Conservation (phyloP, 768 basidiomycete species). For the Pisolithus tinctorius region DNA sequence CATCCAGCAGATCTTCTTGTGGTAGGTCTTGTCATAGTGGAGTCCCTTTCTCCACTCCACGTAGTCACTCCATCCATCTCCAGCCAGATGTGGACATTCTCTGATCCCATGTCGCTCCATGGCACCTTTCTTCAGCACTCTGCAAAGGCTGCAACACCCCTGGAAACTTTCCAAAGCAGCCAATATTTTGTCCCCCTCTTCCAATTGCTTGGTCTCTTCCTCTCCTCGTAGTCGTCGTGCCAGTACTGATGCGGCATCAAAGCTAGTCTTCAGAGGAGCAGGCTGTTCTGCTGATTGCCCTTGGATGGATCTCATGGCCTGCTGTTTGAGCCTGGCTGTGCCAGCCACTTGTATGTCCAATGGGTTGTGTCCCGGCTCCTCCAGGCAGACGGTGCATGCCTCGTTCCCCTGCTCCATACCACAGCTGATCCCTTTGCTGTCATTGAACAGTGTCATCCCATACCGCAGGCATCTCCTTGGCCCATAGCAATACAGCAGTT, state of each 20-base stretch:
- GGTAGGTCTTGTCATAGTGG: background rate
- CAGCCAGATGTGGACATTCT: background rate
- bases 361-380: background rate
- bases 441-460: background rate
- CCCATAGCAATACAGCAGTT: background rate
- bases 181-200: no score
- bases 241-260: no score
- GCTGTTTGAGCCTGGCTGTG: background rate
- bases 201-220: no score
- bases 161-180: no score
- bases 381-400: background rate
- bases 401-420: background rate
- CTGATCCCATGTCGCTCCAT: background rate
- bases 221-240: no score
- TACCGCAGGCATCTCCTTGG: background rate
- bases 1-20: conserved; percentile 7
- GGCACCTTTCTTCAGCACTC: background rate
- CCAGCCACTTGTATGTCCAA: background rate
- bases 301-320: no score
- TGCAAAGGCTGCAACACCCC: no score
- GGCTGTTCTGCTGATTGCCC: no score
- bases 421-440: background rate
- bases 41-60: conserved; percentile 1
- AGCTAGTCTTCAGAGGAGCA: no score
- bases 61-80: background rate